Evolutionary conservation across 441 rosid genomes (phyloP).

Genomic region (Pelargonium citronellum): DNA sequence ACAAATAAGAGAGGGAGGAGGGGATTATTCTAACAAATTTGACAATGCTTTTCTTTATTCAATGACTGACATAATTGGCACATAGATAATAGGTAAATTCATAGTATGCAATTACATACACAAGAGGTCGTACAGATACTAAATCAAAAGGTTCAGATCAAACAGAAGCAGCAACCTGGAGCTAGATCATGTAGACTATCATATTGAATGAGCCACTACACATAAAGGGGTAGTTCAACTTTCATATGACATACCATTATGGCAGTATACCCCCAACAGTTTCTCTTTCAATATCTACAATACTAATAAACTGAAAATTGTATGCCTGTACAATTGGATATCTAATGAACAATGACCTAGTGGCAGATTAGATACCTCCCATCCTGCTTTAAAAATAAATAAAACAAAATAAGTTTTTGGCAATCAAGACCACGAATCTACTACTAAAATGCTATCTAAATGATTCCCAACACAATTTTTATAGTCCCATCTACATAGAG

Average conservation of each 20-base stretch:
- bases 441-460: not conserved
- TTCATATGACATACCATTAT: not conserved
- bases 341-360: not conserved
- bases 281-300: too few species aligned
- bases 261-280: not conserved
- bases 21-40: not conserved
- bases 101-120: not conserved
- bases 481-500: not conserved
- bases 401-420: not conserved
- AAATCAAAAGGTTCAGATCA: not conserved
- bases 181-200: not conserved
- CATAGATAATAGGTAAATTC: not conserved
- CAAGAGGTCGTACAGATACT: not conserved
- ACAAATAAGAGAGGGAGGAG: not conserved
- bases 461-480: not conserved
- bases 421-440: not conserved
- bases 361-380: not conserved
- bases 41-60: not conserved
- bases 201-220: not conserved
- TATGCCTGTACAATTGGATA: not conserved
- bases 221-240: slow-evolving; percentile 4
- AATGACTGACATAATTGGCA: not conserved
- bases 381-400: not conserved
- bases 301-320: too few species aligned
- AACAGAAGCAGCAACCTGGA: not conserved